Evolutionary conservation across 2,329 filamentous ascomycete genomes (phyloP).

Genomic region (Penicillium thymicola): DNA sequence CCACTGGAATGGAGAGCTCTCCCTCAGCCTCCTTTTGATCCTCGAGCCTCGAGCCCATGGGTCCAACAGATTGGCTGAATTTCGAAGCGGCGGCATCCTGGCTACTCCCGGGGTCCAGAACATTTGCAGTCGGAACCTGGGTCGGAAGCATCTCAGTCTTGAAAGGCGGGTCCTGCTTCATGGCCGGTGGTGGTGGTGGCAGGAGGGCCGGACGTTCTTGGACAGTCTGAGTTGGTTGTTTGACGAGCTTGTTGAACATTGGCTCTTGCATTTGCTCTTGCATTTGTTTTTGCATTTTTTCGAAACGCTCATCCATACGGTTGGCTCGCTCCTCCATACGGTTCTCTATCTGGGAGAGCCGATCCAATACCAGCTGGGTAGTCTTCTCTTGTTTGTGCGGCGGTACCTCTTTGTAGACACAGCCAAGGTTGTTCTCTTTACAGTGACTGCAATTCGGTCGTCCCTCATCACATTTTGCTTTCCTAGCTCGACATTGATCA

Average conservation of each 20-base stretch:
- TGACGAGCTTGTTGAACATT: neutral
- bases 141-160: neutral
- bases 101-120: neutral
- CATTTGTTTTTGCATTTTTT: constrained; percentile 4
- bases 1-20: constrained; percentile 70
- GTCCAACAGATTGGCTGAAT: neutral
- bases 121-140: neutral
- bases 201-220: neutral
- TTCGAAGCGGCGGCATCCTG: neutral
- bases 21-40: constrained; percentile 41
- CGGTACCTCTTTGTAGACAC: constrained; percentile 85
- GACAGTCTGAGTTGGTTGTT: neutral
- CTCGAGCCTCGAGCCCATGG: constrained; percentile 3
- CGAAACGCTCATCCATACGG: constrained; percentile 4
- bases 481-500: constrained; percentile 80
- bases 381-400: constrained; percentile 68
- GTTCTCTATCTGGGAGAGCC: constrained; percentile 33
- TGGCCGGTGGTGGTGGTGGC: neutral
- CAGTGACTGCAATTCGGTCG: constrained; percentile 80
- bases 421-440: constrained; percentile 77
- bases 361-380: constrained; percentile 38
- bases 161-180: neutral
- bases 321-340: constrained; percentile 17
- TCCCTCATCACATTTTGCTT: constrained; percentile 88
- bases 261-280: neutral